Evolutionary conservation across 2,329 filamentous ascomycete genomes (phyloP), one percentile per base, ranked within the genome.

Genomic region (Aureobasidium sp.): DNA sequence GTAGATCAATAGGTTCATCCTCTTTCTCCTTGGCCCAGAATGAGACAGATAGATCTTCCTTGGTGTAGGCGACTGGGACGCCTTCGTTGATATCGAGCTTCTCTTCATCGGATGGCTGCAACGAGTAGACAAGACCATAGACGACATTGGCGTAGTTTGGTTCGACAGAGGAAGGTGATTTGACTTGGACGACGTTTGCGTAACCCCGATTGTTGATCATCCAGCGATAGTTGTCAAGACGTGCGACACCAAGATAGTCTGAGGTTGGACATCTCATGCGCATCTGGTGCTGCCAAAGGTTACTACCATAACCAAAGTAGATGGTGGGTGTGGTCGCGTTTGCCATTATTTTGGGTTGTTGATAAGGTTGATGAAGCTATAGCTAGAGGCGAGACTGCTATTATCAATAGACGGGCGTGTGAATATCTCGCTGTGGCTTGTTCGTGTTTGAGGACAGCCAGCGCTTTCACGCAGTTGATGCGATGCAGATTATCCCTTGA

Each of bases 261-360:
- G 84, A 83, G 15, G 70, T 71, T 1, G 81, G 80, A 69, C 87
- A 90, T 58, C 87, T 84, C 50, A 71, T 67, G 4, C 67, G 67
- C 87, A 90, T 90, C 73, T 89, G 87, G 32, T 78, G 73, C 0
- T 80, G 79, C 71, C 85, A 88, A 63, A 90, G 80, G 72, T 90
- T 90, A 56, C 62, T 63, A 20, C 62, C 62, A 17, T 63, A 63
- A 20, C 62, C 62, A n/a, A 63, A 63, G 55, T 63, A 63, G 55
- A 63, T 26, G 20, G 61, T 63, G 6, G 53, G 39, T 12, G 60
- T 48, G 10, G 61, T 44, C 13, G 29, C 27, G 23, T 26, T 55
- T 20, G 50, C 12, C 57, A 51, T 60, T n/a, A 36, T 23, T 56
- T 20, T 36, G 55, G 20, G 32, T 47, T n/a, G 26, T 37, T 41